Percentiles rank a stretch among this genome's conserved stretches.
phyloP scores from a whole-genome alignment of 495 filamentous ascomycete species.

The Talaromyces adpressus region DNA sequence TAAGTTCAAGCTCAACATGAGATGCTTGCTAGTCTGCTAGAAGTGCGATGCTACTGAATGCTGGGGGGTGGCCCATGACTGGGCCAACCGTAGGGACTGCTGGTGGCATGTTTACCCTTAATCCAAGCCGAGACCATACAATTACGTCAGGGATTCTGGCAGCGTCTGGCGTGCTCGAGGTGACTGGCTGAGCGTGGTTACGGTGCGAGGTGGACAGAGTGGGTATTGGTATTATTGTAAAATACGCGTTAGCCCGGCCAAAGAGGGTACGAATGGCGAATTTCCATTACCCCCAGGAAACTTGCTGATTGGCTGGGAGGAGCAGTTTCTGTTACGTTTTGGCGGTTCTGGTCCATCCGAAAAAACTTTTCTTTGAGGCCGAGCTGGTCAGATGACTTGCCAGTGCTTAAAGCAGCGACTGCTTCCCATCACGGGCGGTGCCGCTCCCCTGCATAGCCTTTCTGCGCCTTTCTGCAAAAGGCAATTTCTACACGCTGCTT shows the following conservation, averaged over 20 bases:
- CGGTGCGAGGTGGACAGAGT: background rate
- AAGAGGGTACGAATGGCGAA: background rate
- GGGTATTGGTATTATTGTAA: background rate
- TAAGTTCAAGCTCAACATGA: background rate
- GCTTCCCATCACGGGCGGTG: background rate
- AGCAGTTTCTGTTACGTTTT: conserved; percentile 1
- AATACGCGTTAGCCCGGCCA: background rate
- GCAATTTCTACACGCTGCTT: background rate
- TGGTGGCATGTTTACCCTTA: background rate
- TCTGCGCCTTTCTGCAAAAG: background rate
- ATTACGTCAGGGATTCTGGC: background rate
- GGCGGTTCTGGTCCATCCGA: background rate
- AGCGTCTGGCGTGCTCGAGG: too few species aligned
- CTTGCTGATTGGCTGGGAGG: background rate
- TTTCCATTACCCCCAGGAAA: conserved; percentile 5
- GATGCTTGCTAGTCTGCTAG: too few species aligned
- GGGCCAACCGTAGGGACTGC: background rate
- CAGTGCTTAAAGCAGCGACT: background rate
- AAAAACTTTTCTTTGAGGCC: background rate
- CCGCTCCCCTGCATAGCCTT: background rate
- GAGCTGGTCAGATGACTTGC: background rate
- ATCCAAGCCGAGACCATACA: background rate
- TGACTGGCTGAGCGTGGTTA: background rate
- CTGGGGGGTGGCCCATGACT: too few species aligned
- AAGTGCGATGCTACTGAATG: too few species aligned